phyloP scores from a whole-genome alignment of 2,329 filamentous ascomycete species.

The Chalara sp. region DNA sequence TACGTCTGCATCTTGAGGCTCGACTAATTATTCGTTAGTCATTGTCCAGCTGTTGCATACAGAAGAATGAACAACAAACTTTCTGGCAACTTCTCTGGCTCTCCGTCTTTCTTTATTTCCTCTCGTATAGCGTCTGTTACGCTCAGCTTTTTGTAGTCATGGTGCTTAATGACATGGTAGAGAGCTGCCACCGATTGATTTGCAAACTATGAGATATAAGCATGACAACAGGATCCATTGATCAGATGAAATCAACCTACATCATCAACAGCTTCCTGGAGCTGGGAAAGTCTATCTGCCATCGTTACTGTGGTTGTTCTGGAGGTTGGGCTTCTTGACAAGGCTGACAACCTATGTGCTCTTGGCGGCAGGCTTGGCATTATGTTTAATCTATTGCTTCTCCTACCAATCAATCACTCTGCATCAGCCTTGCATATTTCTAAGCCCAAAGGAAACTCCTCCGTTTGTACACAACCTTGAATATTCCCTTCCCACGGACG shows the following conservation, averaged over 20 bases:
- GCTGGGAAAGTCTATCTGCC: constrained; percentile 72
- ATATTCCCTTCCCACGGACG: too few species aligned
- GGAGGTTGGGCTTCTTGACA: too few species aligned
- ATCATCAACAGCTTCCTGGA: constrained; percentile 81
- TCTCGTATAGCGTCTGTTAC: constrained; percentile 53
- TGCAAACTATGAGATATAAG: constrained; percentile 42
- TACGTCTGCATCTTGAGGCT: constrained; percentile 54
- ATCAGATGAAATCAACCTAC: constrained; percentile 33
- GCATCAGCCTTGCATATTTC: too few species aligned
- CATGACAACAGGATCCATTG: too few species aligned
- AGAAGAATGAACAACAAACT: constrained; percentile 6
- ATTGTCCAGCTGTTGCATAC: constrained; percentile 2
- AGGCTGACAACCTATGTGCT: too few species aligned
- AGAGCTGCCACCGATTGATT: constrained; percentile 63
- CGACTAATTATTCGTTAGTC: constrained; percentile 36
- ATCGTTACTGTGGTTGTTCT: constrained; percentile 34
- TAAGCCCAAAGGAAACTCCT: too few species aligned
- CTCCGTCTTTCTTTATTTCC: constrained; percentile 34
- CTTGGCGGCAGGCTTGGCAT: too few species aligned
- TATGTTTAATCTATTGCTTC: too few species aligned
- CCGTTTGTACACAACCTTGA: too few species aligned
- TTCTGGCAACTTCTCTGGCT: constrained; percentile 12
- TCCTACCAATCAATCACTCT: too few species aligned
- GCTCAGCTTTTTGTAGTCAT: constrained; percentile 56
- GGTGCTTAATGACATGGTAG: constrained; percentile 60